phyloP scores from a whole-genome alignment of 495 filamentous ascomycete species.

The Aspergillus saccharolyticus region DNA sequence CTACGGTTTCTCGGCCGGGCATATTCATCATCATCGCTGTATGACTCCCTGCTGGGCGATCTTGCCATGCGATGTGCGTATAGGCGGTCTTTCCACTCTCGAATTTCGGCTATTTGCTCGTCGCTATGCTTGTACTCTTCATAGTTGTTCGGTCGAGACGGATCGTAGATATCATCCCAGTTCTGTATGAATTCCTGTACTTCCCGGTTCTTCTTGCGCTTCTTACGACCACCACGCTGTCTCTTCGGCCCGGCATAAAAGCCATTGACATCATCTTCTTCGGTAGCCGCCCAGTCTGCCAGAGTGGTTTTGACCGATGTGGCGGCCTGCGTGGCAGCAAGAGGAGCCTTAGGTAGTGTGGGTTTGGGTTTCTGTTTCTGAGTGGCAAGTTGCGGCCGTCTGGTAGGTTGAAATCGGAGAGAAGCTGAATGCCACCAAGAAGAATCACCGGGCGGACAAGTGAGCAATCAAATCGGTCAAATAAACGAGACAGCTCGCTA shows the following conservation, averaged over 20 bases:
- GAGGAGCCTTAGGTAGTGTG: constrained; percentile 36
- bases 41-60: constrained; percentile 48
- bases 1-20: constrained; percentile 48
- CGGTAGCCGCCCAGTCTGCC: constrained; percentile 77
- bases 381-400: constrained; percentile 62
- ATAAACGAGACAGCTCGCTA: constrained; percentile 10
- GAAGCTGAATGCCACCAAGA: constrained; percentile 47
- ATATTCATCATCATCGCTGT: constrained; percentile 53
- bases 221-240: constrained; percentile 76
- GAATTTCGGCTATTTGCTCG: constrained; percentile 71
- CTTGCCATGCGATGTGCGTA: constrained; percentile 66
- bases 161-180: constrained; percentile 94
- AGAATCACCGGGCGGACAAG: constrained; percentile 32
- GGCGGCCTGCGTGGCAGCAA: constrained; percentile 21
- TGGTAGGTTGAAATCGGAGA: constrained; percentile 84
- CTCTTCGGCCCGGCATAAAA: constrained; percentile 60
- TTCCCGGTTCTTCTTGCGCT: constrained; percentile 76
- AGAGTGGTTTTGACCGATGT: constrained; percentile 58
- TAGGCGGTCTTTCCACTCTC: constrained; percentile 82
- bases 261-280: constrained; percentile 68
- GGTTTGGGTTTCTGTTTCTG: constrained; percentile 67
- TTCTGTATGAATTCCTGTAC: constrained; percentile 58
- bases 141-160: constrained; percentile 75
- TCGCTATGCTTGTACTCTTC: constrained; percentile 84
- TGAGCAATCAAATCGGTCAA: constrained; percentile 42